Base-by-base conservation (phyloP, 352 stramenopile genomes). In the Phytopythium oedochilum region DNA sequence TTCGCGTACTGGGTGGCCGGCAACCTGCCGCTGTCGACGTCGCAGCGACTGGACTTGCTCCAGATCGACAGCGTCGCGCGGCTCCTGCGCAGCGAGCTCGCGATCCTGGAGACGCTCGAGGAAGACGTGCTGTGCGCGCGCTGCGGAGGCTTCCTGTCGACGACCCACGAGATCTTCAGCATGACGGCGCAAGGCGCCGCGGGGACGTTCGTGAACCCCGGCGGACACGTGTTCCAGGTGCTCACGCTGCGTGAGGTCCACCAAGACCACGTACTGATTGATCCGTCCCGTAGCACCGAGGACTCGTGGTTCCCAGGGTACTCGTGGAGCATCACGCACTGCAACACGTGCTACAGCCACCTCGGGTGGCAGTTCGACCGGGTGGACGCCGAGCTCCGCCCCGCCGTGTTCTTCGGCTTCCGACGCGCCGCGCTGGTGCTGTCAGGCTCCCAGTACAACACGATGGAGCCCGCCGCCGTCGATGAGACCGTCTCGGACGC, bases 261-360 rank as follows among this genome's bases (percentile, higher is more conserved):
- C 22, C 56, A 44, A 9, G 66, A 70, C 23, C 62, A 70, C 31
- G 62, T 89, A 15, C 67, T 82, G 35, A 62, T 85, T 11, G 68
- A 83, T 50, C 59, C 64, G n/a, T 43, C 40, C 15, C 73, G 60
- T 2, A 88, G 71, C 45, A 82, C 73, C 0, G 49, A 89, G 34
- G 83, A 92, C 57, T 87, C 76, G 39, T 94, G 85, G 85, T 94
- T 93, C 55, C 63, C 75, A 1, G 80, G 81, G 5, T 94, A 90
- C 56, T 57, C 78, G 26, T 94, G 85, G 85, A 92, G 83, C 59
- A 89, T 91, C 42, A 73, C 77, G 54, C 70, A 89, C 58, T 94
- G 85, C 48, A 65, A 67, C 46, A 59, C 66, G 17, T 94, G 85
- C 66, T 75, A 75, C 54, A 66, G 62, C 11, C 84, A 93, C 57